These are phyloP conservation scores for Kwoniella shivajii DNA, from an alignment of 1,284 basidiomycete genomes.

Conservation along the genomic window DNA sequence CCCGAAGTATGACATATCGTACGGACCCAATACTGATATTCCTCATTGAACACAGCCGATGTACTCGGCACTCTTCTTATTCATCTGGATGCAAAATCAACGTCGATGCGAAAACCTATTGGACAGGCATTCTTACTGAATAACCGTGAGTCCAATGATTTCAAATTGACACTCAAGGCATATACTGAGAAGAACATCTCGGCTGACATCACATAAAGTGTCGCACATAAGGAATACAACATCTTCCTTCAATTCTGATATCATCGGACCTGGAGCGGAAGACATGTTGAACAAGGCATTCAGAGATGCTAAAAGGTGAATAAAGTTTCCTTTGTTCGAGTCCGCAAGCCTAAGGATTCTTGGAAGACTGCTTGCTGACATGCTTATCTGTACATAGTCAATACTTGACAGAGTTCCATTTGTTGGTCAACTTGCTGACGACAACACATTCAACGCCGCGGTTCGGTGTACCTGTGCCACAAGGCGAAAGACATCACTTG, in stretches of 20 bases:
- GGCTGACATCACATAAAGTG: constrained; percentile 31
- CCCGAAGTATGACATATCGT: no score
- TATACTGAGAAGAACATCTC: background rate
- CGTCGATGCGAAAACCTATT: constrained; percentile 40
- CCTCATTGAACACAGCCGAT: no score
- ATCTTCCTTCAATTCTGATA: constrained; percentile 44
- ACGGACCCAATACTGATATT: no score
- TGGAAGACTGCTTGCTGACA: background rate
- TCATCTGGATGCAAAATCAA: constrained; percentile 39
- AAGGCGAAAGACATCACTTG: constrained; percentile 43
- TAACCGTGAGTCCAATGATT: constrained; percentile 42
- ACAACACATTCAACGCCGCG: constrained; percentile 27
- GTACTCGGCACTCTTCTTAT: constrained; percentile 48
- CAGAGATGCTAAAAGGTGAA: constrained; percentile 47
- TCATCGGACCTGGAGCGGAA: constrained; percentile 51
- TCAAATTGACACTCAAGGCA: background rate
- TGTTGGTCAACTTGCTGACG: constrained; percentile 37
- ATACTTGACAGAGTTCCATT: constrained; percentile 46
- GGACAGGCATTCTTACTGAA: constrained; percentile 50
- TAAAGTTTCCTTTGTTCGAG: background rate
- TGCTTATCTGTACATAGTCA: constrained; percentile 19
- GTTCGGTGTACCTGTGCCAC: constrained; percentile 34
- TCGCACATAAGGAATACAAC: constrained; percentile 53
- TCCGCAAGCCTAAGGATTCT: background rate
- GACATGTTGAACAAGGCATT: constrained; percentile 52